These are phyloP conservation scores for Paspalum notatum DNA, from an alignment of 176 grass and related monocot genomes.

Conservation along the genomic window DNA sequence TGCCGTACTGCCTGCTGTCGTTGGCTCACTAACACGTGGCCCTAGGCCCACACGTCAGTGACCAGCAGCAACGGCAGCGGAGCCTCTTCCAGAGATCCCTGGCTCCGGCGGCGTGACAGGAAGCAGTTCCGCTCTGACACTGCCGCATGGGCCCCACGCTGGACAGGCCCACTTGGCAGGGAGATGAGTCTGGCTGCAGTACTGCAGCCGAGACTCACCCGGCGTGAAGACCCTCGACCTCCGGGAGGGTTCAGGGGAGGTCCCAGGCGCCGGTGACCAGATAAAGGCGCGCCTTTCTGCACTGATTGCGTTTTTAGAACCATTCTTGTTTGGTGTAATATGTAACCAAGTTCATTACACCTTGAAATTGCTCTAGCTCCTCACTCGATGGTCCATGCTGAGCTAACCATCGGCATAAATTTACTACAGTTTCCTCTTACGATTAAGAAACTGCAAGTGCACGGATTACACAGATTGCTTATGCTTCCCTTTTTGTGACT, in stretches of 20 bases:
- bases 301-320: neutral
- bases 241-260: constrained; percentile 63
- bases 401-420: neutral
- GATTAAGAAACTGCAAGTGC: neutral
- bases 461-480: neutral
- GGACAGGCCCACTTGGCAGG: no score
- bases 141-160: no score
- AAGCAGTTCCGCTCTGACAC: no score
- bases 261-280: constrained; percentile 68
- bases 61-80: no score
- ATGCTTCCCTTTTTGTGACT: neutral
- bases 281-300: constrained; percentile 30
- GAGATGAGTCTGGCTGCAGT: no score
- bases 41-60: no score
- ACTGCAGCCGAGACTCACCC: no score
- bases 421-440: no score
- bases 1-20: no score
- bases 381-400: neutral
- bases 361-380: neutral
- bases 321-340: constrained; percentile 12
- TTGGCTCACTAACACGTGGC: no score
- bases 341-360: constrained; percentile 11
- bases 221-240: constrained; percentile 85
- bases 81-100: constrained; percentile 71
- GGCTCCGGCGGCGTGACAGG: no score